Base-by-base conservation (phyloP, 805 yeast genomes). In the Kodamaea leandrae region DNA sequence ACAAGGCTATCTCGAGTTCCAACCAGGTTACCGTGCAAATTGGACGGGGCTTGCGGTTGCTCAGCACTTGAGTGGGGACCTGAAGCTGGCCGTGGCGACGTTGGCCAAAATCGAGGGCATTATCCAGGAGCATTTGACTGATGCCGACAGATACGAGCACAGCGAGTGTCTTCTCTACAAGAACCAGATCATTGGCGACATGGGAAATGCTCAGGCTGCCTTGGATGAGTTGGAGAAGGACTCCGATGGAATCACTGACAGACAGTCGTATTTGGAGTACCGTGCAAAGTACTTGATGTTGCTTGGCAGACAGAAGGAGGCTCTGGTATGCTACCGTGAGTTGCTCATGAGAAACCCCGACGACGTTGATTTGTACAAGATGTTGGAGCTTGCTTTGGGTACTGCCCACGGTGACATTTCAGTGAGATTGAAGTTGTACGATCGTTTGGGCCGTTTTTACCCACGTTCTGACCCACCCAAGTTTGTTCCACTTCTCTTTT, bases 1-100 rank as follows among this genome's bases (percentile, higher is more conserved):
- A 52, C 79, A 77, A 45, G 71, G 72, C 27, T 81, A 80, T 53
- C 72, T 93, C 61, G 86, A 83, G 52, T 74, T 76, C 18, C 82
- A 77, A 51, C 80, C 93, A 8, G 95, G 95, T 0, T 86, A 79
- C 58, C 76, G 96, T 49, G 89, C 91, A 46, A 86, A 87, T 57
- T 90, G 96, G 96, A 85, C 95, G 1, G 82, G 83, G 0, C 72
- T 85, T 38, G 96, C 96, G 1, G 73, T 88, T 32, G 96, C 97
- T 1, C 87, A 84, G 57, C 86, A 86, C 60, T 69, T 90, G 57
- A 78, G 77, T 58, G 75, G 77, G 18, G 86, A 89, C 54, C 76
- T 72, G 54, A 69, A 67, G 26, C 78, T 77, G 17, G 91, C 96
- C 5, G 82, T 82, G 42, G 76, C 76, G 42, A 85, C 91, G 2